Base-by-base conservation (phyloP, 2,329 filamentous ascomycete species). In the Cladosporium austrohemisphaericum region DNA sequence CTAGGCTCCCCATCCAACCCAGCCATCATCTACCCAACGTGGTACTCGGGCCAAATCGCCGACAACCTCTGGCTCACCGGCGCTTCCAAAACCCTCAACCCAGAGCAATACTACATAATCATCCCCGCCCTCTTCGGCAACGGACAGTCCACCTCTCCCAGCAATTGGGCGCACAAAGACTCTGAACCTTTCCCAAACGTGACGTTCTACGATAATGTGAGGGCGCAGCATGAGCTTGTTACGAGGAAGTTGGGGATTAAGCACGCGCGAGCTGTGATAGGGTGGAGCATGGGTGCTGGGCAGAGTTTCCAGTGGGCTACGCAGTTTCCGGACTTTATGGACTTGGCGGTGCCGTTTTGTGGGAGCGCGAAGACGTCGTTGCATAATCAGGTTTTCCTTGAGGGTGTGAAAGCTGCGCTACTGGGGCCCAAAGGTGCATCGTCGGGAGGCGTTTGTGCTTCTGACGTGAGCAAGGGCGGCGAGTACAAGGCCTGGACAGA, bases 11-110 rank as follows among this genome's bases (percentile, higher is more conserved):
- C 78, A 0, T 75, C 71, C 0, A 73, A 70, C 5, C 85, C 86
- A 6, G 81, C 81, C 2, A 79, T 91, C 51, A 77, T 91, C 53
- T 91, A 91, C 60, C 87, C 86, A 2, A 83, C 82, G 2, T 91
- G 86, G 86, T 91, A 83, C 64, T 83, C 80, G 14, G 83, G 83
- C 52, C 56, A 76, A 2, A 86, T 91, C 54, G 71, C 75, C 2
- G 83, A 87, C 60, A 91, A 91, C 52, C 75, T 85, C 62, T 90
- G 86, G 86, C 76, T 91, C 9, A 76, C 88, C 33, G 84, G 84
- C 10, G 65, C 76, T 5, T 76, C 80, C 56, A 86, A 81, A 63
- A 77, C 82, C 0, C 72, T 91, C 35, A 77, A 77, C 53, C 85
- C 86, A 0, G 70, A 72, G 11, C 75, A 80, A 38, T 85, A 83